Evolutionary conservation across 2,329 filamentous ascomycete species (phyloP).

Genomic region (Mariannaea sp.): DNA sequence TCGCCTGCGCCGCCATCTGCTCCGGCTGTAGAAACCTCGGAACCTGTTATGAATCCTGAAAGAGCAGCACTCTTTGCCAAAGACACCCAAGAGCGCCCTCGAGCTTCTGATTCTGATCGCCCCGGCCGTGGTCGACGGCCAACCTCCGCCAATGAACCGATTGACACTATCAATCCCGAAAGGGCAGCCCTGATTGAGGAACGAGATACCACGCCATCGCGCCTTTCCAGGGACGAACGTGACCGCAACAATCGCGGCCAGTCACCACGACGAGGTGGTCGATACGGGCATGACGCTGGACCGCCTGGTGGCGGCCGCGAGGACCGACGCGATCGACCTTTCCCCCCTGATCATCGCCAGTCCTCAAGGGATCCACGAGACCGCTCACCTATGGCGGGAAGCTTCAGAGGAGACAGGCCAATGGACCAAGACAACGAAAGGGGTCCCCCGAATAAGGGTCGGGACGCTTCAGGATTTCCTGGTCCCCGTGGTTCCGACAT

Average conservation of each 20-base stretch:
- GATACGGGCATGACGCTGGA: conserved; percentile 39
- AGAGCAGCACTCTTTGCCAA: conserved; percentile 55
- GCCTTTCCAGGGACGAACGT: conserved; percentile 51
- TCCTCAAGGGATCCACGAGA: conserved; percentile 41
- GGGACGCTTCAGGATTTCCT: conserved; percentile 48
- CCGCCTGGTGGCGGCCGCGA: conserved; percentile 49
- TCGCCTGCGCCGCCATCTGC: conserved; percentile 38
- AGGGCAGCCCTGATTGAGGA: conserved; percentile 53
- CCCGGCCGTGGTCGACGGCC: conserved; percentile 37
- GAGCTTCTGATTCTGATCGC: conserved; percentile 40
- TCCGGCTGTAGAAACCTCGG: conserved; percentile 39
- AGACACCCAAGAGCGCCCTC: conserved; percentile 37
- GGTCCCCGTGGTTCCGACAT: conserved; percentile 49
- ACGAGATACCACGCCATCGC: conserved; percentile 42
- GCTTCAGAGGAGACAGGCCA: conserved; percentile 42
- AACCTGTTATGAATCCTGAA: conserved; percentile 60
- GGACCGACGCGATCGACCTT: conserved; percentile 52
- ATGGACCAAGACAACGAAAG: conserved; percentile 48
- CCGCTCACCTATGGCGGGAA: conserved; percentile 38
- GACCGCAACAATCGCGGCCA: conserved; percentile 49
- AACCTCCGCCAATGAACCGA: conserved; percentile 33
- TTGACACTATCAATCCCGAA: conserved; percentile 53
- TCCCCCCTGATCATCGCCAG: conserved; percentile 42
- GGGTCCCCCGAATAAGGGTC: conserved; percentile 43
- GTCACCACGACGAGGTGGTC: conserved; percentile 54